Percentiles rank a stretch among this genome's conserved stretches.
phyloP scores from a whole-genome alignment of 352 stramenopile genomes.

The Aphanomyces invadans region DNA sequence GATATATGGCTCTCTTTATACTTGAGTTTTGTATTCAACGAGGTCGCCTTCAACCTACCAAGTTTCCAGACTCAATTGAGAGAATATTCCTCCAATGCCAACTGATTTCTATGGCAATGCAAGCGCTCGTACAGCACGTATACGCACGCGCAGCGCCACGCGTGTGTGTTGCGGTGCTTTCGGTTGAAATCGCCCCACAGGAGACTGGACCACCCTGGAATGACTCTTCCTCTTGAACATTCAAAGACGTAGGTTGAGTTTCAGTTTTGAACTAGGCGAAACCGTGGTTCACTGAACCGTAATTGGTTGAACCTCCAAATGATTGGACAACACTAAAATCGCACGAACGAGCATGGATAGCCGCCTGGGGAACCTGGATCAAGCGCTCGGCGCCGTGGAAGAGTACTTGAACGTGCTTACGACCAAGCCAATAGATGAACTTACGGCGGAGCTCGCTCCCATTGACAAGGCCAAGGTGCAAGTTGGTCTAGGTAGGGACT shows the following conservation, averaged over 20 bases:
- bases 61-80: too few relatives aligned
- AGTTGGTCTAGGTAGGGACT: constrained; percentile 56
- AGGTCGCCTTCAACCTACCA: too few relatives aligned
- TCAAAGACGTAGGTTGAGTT: neutral
- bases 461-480: constrained; percentile 78
- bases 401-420: constrained; percentile 22
- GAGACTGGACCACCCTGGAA: too few relatives aligned
- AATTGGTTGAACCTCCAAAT: neutral
- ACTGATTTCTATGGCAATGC: too few relatives aligned
- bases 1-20: too few relatives aligned
- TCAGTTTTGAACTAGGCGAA: neutral
- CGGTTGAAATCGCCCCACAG: too few relatives aligned
- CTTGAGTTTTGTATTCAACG: too few relatives aligned
- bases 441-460: neutral
- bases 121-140: too few relatives aligned
- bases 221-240: too few relatives aligned
- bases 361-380: constrained; percentile 5
- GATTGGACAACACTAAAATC: neutral
- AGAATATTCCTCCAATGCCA: too few relatives aligned
- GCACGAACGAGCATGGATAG: constrained; percentile 6
- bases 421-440: constrained; percentile 2
- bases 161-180: too few relatives aligned
- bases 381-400: constrained; percentile 16
- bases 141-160: too few relatives aligned
- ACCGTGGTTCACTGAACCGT: neutral